Evolutionary conservation across 2,329 filamentous ascomycete genomes (phyloP).

Genomic region (Ophiostoma fasciatum): DNA sequence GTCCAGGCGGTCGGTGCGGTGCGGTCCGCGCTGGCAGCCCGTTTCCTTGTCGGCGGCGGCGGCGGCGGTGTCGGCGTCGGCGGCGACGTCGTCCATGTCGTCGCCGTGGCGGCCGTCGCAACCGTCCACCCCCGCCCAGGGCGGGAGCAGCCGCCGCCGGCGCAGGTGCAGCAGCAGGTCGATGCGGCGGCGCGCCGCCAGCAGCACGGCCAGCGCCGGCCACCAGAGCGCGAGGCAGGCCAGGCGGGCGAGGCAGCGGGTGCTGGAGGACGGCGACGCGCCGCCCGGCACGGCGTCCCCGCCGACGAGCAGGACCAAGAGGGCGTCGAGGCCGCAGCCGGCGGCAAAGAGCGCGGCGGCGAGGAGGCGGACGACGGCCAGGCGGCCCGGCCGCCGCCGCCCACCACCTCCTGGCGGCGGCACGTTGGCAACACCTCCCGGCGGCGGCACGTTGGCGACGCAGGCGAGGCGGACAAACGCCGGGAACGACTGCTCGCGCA

Average conservation of each 20-base stretch:
- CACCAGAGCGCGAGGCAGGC: slow-evolving; percentile 21
- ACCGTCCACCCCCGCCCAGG: slow-evolving; percentile 22
- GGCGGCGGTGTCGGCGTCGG: not conserved
- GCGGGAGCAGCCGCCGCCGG: slow-evolving; percentile 20
- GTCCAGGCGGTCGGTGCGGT: no score
- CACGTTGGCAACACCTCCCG: no score
- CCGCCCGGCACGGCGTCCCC: slow-evolving; percentile 9
- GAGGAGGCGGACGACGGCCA: slow-evolving; percentile 17
- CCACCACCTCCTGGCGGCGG: no score
- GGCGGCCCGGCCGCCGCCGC: slow-evolving; percentile 9
- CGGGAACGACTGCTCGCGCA: slow-evolving; percentile 24
- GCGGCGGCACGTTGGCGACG: no score
- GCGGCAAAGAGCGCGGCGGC: slow-evolving; percentile 13
- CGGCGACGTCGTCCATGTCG: not conserved
- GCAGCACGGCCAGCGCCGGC: slow-evolving; percentile 19
- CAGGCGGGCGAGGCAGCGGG: slow-evolving; percentile 16
- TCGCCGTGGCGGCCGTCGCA: slow-evolving; percentile 8
- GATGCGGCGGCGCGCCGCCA: slow-evolving; percentile 22
- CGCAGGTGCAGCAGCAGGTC: slow-evolving; percentile 21
- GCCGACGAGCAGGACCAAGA: slow-evolving; percentile 17
- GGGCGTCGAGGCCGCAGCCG: slow-evolving; percentile 17
- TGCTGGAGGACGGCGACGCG: slow-evolving; percentile 1
- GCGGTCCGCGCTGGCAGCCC: slow-evolving; percentile 3
- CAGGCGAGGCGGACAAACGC: slow-evolving; percentile 24
- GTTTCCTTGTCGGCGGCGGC: slow-evolving; percentile 5